Percentiles rank a stretch among this genome's conserved stretches.
Evolutionary conservation across 1,284 basidiomycete genomes (phyloP).

Genomic region (Tylopilus sp.): DNA sequence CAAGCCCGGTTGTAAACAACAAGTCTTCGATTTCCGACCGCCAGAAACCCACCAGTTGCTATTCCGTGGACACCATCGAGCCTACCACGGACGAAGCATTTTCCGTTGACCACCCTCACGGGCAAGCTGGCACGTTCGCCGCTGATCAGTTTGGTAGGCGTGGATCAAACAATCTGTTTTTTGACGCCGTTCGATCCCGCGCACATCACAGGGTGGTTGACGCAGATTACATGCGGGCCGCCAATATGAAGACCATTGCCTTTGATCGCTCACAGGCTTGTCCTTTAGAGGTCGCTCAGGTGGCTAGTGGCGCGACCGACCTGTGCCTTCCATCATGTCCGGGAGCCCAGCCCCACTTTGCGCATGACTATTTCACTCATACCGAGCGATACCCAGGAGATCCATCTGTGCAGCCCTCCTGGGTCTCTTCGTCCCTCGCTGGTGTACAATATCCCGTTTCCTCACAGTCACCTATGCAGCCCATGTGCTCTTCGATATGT

Average conservation of each 20-base stretch:
- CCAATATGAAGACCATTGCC: conserved; percentile 20
- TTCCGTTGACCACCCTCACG: conserved; percentile 17
- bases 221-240: conserved; percentile 19
- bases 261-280: conserved; percentile 26
- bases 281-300: conserved; percentile 20
- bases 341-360: conserved; percentile 24
- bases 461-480: conserved; percentile 27
- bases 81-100: conserved; percentile 13
- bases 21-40: conserved; percentile 19
- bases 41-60: conserved; percentile 17
- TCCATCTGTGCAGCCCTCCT: conserved; percentile 24
- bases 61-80: conserved; percentile 21
- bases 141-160: conserved; percentile 32
- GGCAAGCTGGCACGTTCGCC: conserved; percentile 5
- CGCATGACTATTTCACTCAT: conserved; percentile 29
- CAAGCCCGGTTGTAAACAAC: conserved; percentile 10
- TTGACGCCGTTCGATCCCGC: conserved; percentile 32
- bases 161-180: conserved; percentile 31
- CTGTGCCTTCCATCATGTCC: conserved; percentile 25
- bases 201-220: conserved; percentile 27
- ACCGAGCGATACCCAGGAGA: conserved; percentile 24
- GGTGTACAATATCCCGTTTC: conserved; percentile 30
- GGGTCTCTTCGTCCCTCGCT: conserved; percentile 28
- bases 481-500: conserved; percentile 28
- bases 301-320: conserved; percentile 26